Evolutionary conservation across 768 basidiomycete species (phyloP), one percentile per base, ranked within the genome.

Genomic region (Russula sp.): DNA sequence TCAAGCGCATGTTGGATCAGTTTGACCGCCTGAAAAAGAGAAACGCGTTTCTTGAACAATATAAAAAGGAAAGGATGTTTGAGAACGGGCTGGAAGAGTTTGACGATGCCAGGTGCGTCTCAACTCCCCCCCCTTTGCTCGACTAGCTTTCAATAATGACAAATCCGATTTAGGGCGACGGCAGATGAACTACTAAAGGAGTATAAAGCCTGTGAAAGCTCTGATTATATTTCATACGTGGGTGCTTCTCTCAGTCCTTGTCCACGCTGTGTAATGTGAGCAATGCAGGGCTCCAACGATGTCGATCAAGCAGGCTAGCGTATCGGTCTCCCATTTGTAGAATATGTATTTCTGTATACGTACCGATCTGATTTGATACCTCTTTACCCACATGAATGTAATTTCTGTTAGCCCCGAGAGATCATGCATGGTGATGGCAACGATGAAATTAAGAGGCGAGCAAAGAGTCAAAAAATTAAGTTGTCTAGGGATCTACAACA

Each of bases 11-110:
- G 86, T 77, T 98, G 55, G 89, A 95, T 71, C 95, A 98, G 73
- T 99, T 93, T 73, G 96, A 98, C 70, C 81, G 85, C 47, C 77
- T 98, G 54, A 77, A 86, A 61, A 89, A 86, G 75, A 82, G 92
- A 52, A 96, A 96, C 70, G 97, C 97, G 2, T 98, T 96, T 74
- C 74, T 99, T 75, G 94, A 98, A 60, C 92, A 95, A 72, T 99
- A 98, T 79, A 97, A 96, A 79, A 94, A 93, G 72, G 94, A 98
- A 74, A 88, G 89, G 71, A 87, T 96, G 80, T 99, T 99, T 72
- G 88, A 89, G 72, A 88, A 95, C 72, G 87, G 87, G 2, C 73
- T 98, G 67, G 93, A 95, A 67, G 95, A 98, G 75, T 98, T 99
- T 73, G 95, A 98, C 70, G 94, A 97, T 75, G 90, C 97, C n/a